Evolutionary conservation across 2,329 filamentous ascomycete genomes (phyloP).

Genomic region (Dendrostoma leiphaemia): DNA sequence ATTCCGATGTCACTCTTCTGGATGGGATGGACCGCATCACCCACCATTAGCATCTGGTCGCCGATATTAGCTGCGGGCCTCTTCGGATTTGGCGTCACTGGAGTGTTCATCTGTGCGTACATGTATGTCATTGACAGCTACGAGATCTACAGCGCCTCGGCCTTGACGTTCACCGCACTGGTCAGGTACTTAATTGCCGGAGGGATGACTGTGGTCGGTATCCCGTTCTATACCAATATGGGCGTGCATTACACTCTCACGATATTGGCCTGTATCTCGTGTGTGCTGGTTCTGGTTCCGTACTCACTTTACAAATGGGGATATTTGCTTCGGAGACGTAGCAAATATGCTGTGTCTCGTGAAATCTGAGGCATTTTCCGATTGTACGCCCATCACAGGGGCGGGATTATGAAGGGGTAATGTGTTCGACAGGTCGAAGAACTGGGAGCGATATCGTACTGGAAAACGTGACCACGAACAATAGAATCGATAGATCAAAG

Average conservation of each 20-base stretch:
- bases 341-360: conserved; percentile 17
- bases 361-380: conserved; percentile 1
- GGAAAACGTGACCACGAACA: too few relatives aligned
- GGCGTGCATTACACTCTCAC: conserved; percentile 33
- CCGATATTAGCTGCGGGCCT: conserved; percentile 39
- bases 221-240: conserved; percentile 33
- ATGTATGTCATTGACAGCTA: conserved; percentile 37
- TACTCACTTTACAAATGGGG: conserved; percentile 28
- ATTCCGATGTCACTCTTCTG: conserved; percentile 48
- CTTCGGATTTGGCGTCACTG: conserved; percentile 45
- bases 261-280: conserved; percentile 29
- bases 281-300: conserved; percentile 28
- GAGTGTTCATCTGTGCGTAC: conserved; percentile 33
- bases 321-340: conserved; percentile 2
- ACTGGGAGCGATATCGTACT: background rate
- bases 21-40: conserved; percentile 47
- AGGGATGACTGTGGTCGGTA: conserved; percentile 33
- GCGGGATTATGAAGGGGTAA: too few relatives aligned
- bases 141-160: conserved; percentile 32
- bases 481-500: background rate
- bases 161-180: conserved; percentile 30
- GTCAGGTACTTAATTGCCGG: conserved; percentile 30
- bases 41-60: conserved; percentile 42
- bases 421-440: too few relatives aligned
- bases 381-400: too few relatives aligned